Evolutionary conservation across 1,284 basidiomycete species (phyloP).

Genomic region (Fomitopsis schrenkii): DNA sequence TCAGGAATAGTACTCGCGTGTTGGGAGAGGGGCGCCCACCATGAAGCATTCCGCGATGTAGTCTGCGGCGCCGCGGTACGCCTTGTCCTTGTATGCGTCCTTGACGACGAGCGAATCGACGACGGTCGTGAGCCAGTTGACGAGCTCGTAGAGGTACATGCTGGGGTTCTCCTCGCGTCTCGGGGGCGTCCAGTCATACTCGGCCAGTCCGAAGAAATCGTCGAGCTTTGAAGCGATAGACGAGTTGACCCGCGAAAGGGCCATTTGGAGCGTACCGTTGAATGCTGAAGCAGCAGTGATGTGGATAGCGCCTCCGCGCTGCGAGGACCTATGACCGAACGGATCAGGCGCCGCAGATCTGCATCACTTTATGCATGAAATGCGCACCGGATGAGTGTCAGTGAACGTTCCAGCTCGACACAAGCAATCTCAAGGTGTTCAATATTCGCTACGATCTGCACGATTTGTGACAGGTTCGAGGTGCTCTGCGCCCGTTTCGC

Average conservation of each 20-base stretch:
- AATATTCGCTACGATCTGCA: slow-evolving; percentile 91
- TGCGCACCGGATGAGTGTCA: slow-evolving; percentile 73
- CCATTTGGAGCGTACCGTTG: slow-evolving; percentile 61
- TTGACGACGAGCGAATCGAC: slow-evolving; percentile 91
- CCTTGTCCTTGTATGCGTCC: slow-evolving; percentile 81
- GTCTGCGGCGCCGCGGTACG: slow-evolving; percentile 80
- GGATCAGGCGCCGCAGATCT: neutral
- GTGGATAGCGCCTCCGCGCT: slow-evolving; percentile 77
- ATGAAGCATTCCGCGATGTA: slow-evolving; percentile 88
- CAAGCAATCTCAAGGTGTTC: slow-evolving; percentile 92
- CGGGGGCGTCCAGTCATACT: slow-evolving; percentile 89
- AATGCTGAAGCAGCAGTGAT: slow-evolving; percentile 71
- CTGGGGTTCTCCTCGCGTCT: slow-evolving; percentile 72
- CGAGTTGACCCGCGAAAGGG: slow-evolving; percentile 75
- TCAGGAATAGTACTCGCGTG: slow-evolving; percentile 6
- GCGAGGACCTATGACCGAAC: slow-evolving; percentile 42
- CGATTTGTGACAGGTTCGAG: slow-evolving; percentile 88
- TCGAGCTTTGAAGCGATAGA: slow-evolving; percentile 93
- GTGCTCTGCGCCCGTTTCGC: slow-evolving; percentile 67
- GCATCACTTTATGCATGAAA: no score
- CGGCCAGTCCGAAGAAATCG: slow-evolving; percentile 92
- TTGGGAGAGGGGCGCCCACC: slow-evolving; percentile 37
- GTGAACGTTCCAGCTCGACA: slow-evolving; percentile 80
- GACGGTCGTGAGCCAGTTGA: slow-evolving; percentile 95
- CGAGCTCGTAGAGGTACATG: slow-evolving; percentile 91